Evolutionary conservation across 139 green algal species (phyloP), one percentile per base, ranked within the genome.

Genomic region (Chlamydomonas sphaeroides): DNA sequence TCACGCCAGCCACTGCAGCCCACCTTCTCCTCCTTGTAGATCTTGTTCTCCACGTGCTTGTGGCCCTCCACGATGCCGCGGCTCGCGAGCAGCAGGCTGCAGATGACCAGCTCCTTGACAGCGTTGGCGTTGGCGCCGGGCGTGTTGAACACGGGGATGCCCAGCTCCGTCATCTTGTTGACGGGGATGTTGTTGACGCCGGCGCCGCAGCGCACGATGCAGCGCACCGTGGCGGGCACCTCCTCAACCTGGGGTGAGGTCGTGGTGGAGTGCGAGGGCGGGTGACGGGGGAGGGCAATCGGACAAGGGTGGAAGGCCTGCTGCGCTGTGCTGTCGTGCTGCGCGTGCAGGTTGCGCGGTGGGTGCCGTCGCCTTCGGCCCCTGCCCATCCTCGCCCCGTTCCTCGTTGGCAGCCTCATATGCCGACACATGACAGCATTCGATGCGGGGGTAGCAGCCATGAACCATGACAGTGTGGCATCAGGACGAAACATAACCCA

Each of bases 91-190:
- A 92, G 80, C 75, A 92, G 82, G 1, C 57, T 41, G 74, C 89
- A 92, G 36, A 92, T 76, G 25, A 90, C 86, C 30, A 92, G 84
- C 71, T 92, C 89, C 79, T 90, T 92, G 36, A 92, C 89, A 20
- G 89, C 86, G 61, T 92, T 92, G 33, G 89, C 89, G 79, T 92
- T 92, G 59, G 89, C 89, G 17, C 89, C 89, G 38, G 89, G 89
- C 1, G 89, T 92, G 86, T 92, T 92, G 75, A 92, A 92, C 51
- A 92, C 89, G 14, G 89, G 89, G 61, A 92, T 92, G 78, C 89
- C 89, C 51, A 84, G 78, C 84, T 92, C 89, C 20, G 86, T 90
- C 89, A 92, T 92, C 68, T 88, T 86, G 32, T 68, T 61, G 8
- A 90, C 86, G 30, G 86, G 86, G 73, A 90, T 90, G 84, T 92